Evolutionary conservation across 2,329 filamentous ascomycete genomes (phyloP).

Genomic region (Helotiales sp.): DNA sequence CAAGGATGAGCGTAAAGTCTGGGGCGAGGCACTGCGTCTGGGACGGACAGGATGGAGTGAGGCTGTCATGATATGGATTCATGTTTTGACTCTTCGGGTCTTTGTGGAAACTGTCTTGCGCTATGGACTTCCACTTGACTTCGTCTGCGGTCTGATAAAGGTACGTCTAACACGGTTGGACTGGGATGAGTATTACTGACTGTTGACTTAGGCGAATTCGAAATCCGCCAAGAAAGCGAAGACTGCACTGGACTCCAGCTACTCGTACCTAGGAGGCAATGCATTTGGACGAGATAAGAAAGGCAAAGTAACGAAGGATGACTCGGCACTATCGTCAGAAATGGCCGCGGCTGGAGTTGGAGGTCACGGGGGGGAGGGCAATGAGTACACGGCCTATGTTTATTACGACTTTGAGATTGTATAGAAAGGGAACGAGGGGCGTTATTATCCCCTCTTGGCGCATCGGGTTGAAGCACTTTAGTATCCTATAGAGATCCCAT

Average conservation of each 20-base stretch:
- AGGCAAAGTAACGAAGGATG: conserved; percentile 88
- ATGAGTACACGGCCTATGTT: conserved; percentile 94
- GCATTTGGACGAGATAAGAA: conserved; percentile 94
- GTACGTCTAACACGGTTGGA: conserved; percentile 54
- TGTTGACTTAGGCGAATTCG: conserved; percentile 68
- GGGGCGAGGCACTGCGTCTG: conserved; percentile 87
- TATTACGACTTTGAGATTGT: conserved; percentile 91
- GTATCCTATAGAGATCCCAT: conserved; percentile 29
- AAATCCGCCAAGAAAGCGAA: conserved; percentile 83
- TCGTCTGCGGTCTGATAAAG: conserved; percentile 82
- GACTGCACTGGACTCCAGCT: conserved; percentile 78
- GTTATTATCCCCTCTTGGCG: conserved; percentile 25
- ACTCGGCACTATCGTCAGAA: conserved; percentile 77
- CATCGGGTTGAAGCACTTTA: conserved; percentile 34
- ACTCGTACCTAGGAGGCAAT: conserved; percentile 92
- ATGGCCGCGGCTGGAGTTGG: conserved; percentile 77
- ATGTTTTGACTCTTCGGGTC: conserved; percentile 86
- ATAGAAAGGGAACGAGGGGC: conserved; percentile 35
- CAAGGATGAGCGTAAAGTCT: conserved; percentile 87
- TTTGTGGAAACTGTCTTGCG: conserved; percentile 98
- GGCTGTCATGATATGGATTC: conserved; percentile 93
- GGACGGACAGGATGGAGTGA: conserved; percentile 95
- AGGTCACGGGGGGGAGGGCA: conserved; percentile 67
- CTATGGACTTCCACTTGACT: conserved; percentile 90
- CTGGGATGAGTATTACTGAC: conserved; percentile 20